These are phyloP conservation scores for Prototheca wickerhamii DNA, from an alignment of 163 green algal species.

Conservation along the genomic window DNA sequence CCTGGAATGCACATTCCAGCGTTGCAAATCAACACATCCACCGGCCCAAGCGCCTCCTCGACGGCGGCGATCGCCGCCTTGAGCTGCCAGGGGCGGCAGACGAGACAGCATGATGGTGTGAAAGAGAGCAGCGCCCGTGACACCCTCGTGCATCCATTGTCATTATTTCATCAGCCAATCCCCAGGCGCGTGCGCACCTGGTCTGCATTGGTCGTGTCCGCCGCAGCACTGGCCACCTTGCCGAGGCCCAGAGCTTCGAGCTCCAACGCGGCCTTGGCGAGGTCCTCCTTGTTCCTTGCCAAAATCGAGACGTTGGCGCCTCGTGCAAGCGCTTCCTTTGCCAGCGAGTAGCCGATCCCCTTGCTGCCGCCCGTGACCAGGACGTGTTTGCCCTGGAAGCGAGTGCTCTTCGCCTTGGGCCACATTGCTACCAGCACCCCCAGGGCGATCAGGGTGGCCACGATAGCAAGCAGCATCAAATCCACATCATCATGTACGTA, in stretches of 20 bases:
- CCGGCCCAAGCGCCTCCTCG: conserved; percentile 36
- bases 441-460: not conserved
- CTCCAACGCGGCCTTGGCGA: conserved; percentile 38
- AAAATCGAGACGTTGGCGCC: conserved; percentile 57
- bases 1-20: conserved; percentile 50
- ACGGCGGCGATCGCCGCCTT: conserved; percentile 29
- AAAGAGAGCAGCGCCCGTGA: not conserved
- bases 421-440: not conserved
- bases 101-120: too few relatives aligned
- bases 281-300: conserved; percentile 47
- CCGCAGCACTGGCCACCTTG: conserved; percentile 19
- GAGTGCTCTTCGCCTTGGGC: not conserved
- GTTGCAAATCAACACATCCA: conserved; percentile 69
- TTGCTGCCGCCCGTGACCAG: conserved; percentile 75
- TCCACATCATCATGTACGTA: too few relatives aligned
- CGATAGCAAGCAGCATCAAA: not conserved
- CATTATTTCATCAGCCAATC: not conserved
- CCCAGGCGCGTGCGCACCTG: conserved; percentile 8
- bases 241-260: conserved; percentile 16
- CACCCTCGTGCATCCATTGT: not conserved
- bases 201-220: conserved; percentile 22
- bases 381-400: conserved; percentile 29
- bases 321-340: conserved; percentile 30
- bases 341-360: conserved; percentile 68
- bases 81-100: conserved; percentile 45